Percentiles rank a stretch among this genome's conserved stretches.
phyloP scores from a whole-genome alignment of 2,329 filamentous ascomycete species.

The Fulvia fulva region DNA sequence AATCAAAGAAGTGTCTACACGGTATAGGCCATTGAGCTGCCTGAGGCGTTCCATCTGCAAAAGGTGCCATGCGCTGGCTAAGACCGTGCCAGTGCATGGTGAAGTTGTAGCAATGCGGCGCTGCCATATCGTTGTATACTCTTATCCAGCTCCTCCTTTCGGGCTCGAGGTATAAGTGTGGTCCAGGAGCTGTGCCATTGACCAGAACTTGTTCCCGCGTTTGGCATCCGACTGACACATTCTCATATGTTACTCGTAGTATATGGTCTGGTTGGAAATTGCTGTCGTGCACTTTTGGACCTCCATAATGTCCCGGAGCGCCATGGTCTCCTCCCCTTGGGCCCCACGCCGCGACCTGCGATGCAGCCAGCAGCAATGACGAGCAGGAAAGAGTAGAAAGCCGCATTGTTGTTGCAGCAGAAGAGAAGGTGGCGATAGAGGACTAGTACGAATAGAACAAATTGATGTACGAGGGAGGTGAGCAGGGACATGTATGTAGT shows the following conservation, averaged over 20 bases:
- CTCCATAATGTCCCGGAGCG: slow-evolving; percentile 18
- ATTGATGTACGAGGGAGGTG: not conserved
- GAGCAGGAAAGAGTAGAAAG: not conserved
- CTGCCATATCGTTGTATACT: slow-evolving; percentile 55
- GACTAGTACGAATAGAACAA: not conserved
- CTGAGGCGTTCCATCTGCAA: slow-evolving; percentile 59
- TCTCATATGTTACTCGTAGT: slow-evolving; percentile 43
- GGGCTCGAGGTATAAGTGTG: slow-evolving; percentile 45
- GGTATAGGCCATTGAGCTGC: slow-evolving; percentile 65
- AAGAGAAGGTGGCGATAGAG: not conserved
- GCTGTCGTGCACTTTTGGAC: slow-evolving; percentile 21
- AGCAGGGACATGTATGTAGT: not conserved
- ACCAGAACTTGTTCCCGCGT: slow-evolving; percentile 47
- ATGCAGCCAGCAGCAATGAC: slow-evolving; percentile 3
- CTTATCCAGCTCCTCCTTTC: slow-evolving; percentile 52
- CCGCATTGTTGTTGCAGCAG: not conserved
- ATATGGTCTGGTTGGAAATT: slow-evolving; percentile 44
- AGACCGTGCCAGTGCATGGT: slow-evolving; percentile 70
- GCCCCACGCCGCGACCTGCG: slow-evolving; percentile 14
- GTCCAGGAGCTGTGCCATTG: slow-evolving; percentile 53
- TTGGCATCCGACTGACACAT: slow-evolving; percentile 46
- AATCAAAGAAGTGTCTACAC: slow-evolving; percentile 61
- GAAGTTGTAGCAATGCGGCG: slow-evolving; percentile 42
- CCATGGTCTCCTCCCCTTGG: slow-evolving; percentile 8
- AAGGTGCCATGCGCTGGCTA: slow-evolving; percentile 55